phyloP scores from a whole-genome alignment of 257 asterid genomes.

The Solanum peruvianum region DNA sequence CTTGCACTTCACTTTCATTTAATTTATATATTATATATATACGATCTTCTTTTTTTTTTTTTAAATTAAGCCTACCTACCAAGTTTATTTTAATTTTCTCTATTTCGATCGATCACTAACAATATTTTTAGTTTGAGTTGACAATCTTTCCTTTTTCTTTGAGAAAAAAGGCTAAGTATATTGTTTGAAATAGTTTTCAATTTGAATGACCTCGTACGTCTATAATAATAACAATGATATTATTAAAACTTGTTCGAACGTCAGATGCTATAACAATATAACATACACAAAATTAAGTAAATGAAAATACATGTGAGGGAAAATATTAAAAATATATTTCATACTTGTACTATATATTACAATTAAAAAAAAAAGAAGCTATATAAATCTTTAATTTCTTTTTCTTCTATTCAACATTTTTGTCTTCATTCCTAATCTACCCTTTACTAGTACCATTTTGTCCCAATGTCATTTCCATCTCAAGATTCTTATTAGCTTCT shows the following conservation, averaged over 20 bases:
- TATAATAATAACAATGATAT: no score
- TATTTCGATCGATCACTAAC: not conserved
- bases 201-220: fast-evolving
- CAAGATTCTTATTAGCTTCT: conserved; percentile 17
- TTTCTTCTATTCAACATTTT: not conserved
- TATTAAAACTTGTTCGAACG: no score
- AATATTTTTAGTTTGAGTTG: not conserved
- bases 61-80: no score
- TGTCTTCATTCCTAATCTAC: not conserved
- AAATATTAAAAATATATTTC: not conserved
- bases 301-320: not conserved
- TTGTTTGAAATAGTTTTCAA: not conserved
- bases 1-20: not conserved
- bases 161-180: no score
- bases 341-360: not conserved
- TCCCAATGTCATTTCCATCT: conserved; percentile 11
- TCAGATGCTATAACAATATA: no score
- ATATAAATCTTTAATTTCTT: not conserved
- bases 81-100: not conserved
- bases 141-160: not conserved
- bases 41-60: no score
- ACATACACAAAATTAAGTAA: not conserved
- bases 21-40: no score
- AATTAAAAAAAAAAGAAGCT: not conserved
- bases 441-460: not conserved